Evolutionary conservation across 2,329 filamentous ascomycete genomes (phyloP).

Genomic region (Bimuria novae-zelandiae): DNA sequence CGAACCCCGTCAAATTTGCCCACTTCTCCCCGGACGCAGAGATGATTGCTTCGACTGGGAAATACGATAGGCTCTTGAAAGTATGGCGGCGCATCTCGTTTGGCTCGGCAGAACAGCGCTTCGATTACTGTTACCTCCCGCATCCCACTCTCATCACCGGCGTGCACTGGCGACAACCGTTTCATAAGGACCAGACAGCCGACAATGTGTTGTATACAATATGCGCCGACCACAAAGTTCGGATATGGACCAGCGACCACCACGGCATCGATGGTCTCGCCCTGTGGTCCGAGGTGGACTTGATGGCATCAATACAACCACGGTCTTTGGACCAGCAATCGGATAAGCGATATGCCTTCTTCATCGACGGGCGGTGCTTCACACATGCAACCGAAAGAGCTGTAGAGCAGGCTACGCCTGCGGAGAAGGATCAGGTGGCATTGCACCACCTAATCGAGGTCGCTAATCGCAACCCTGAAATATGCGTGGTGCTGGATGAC

Average conservation of each 20-base stretch:
- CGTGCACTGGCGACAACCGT: conserved; percentile 82
- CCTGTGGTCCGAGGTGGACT: conserved; percentile 80
- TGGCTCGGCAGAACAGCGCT: conserved; percentile 79
- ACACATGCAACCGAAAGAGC: conserved; percentile 76
- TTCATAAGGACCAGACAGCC: conserved; percentile 74
- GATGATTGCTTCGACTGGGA: conserved; percentile 80
- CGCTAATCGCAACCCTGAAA: conserved; percentile 81
- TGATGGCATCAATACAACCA: conserved; percentile 70
- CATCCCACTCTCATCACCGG: conserved; percentile 81
- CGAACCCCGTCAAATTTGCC: conserved; percentile 74
- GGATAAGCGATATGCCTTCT: conserved; percentile 70
- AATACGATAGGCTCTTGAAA: conserved; percentile 83
- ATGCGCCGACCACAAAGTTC: conserved; percentile 77
- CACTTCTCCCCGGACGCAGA: conserved; percentile 84
- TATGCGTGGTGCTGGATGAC: conserved; percentile 85
- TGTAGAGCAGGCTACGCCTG: conserved; percentile 64
- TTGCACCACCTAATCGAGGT: conserved; percentile 85
- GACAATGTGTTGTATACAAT: conserved; percentile 91
- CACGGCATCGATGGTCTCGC: conserved; percentile 73
- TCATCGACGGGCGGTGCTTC: conserved; percentile 83
- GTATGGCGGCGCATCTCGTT: conserved; percentile 90
- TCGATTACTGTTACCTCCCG: conserved; percentile 88
- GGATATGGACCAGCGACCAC: conserved; percentile 82
- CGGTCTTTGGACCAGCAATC: conserved; percentile 49
- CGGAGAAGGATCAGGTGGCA: conserved; percentile 70